Conservation (phyloP, 257 asterid genomes). For the Nemophila menziesii region DNA sequence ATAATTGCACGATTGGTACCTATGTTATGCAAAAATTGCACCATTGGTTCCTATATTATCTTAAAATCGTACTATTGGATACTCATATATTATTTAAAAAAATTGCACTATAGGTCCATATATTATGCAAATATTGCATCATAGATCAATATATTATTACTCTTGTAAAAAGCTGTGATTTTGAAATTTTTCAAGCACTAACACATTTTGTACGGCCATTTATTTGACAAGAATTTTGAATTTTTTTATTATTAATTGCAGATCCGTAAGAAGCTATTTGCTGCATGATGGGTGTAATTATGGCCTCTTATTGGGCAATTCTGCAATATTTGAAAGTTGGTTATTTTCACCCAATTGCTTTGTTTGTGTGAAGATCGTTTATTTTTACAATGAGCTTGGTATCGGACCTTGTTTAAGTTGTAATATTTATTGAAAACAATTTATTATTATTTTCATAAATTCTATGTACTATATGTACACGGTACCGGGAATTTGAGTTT, state of each 20-base stretch:
- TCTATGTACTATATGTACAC: neutral
- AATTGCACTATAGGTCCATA: too few species aligned
- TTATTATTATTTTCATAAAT: neutral
- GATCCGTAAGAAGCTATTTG: slow-evolving; percentile 72
- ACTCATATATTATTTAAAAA: too few species aligned
- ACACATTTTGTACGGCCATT: too few species aligned
- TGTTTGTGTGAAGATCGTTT: neutral
- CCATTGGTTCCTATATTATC: too few species aligned
- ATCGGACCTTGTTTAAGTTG: neutral
- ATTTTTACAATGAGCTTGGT: neutral
- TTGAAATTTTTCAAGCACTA: neutral
- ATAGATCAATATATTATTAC: too few species aligned
- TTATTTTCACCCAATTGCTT: slow-evolving; percentile 2
- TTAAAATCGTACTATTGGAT: too few species aligned
- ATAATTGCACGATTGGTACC: too few species aligned
- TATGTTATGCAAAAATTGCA: too few species aligned
- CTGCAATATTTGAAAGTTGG: slow-evolving; percentile 13
- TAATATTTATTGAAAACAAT: neutral
- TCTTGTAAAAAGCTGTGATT: too few species aligned
- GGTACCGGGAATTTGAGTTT: neutral
- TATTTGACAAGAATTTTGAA: neutral
- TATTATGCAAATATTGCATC: too few species aligned
- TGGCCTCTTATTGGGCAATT: slow-evolving; percentile 9
- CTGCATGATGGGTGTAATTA: slow-evolving; percentile 31
- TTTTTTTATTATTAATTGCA: slow-evolving; percentile 23